These are phyloP conservation scores for Pinus taeda DNA, from an alignment of 75 land plant species.

Conservation along the genomic window DNA sequence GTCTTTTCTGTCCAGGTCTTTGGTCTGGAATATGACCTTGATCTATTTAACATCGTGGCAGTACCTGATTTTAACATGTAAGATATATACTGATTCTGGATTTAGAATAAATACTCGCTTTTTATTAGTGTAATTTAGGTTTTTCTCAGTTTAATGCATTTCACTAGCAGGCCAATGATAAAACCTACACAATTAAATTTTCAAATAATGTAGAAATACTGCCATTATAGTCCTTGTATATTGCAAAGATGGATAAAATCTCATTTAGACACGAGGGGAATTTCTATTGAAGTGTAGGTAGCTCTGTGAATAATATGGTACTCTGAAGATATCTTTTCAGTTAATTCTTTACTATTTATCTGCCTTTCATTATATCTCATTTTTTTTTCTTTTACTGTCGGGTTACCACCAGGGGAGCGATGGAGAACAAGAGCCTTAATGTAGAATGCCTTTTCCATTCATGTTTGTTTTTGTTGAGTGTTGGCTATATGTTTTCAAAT, in stretches of 20 bases:
- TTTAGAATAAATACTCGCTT: neutral
- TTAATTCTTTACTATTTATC: neutral
- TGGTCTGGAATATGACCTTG: conserved; percentile 97
- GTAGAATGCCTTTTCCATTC: conserved; percentile 33
- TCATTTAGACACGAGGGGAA: neutral
- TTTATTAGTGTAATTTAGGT: neutral
- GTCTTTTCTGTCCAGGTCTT: conserved; percentile 55
- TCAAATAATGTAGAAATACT: neutral
- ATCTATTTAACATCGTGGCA: conserved; percentile 97
- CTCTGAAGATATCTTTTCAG: no score
- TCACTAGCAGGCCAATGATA: neutral
- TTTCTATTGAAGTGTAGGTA: neutral
- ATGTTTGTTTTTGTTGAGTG: neutral
- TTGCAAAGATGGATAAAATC: neutral
- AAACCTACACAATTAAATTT: neutral
- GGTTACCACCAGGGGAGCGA: conserved; percentile 79
- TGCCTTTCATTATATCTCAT: neutral
- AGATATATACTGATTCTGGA: conserved; percentile 13
- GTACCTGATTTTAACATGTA: conserved; percentile 99
- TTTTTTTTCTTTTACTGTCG: conserved; percentile 1
- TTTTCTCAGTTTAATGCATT: neutral
- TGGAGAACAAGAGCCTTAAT: conserved; percentile 98
- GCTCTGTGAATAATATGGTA: neutral
- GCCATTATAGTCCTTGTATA: no score
- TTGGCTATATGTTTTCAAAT: conserved; percentile 1